Evolutionary conservation across 2,329 filamentous ascomycete species (phyloP), one percentile per base, ranked within the genome.

Genomic region (Sclerotinia spermophila): DNA sequence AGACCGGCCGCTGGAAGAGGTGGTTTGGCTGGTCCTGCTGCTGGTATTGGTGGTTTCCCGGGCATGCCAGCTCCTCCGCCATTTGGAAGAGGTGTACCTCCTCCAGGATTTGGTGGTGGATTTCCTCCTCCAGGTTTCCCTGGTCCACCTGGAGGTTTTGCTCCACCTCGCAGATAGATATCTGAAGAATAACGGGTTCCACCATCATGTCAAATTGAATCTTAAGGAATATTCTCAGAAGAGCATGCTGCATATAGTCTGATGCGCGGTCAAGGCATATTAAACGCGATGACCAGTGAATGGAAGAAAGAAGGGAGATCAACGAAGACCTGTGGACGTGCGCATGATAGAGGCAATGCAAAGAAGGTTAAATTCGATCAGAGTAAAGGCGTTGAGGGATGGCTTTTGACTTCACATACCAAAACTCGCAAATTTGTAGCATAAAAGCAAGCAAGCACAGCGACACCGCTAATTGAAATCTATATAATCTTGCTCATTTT

Each of bases 1-100:
- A 91, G 94, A 80, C 94, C 96, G 76, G 94, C 94, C 78, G 94
- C 94, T 78, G 96, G 96, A 77, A 89, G 96, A 81, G 96, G 96
- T 84, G 94, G 94, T 69, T 86, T 98, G 74, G 93, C 93, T 77
- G 87, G 95, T 44, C 95, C 95, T 79, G 93, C 93, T 81, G 90
- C 92, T 78, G 95, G 94, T 79, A 91, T 97, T 79, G 95, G 93
- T 77, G 95, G 93, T 27, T 83, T 84, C 71, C 84, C 82, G 74
- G 85, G 84, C 42, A 86, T 86, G 76, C 85, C 86, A 71, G 86
- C 79, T 53, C 83, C 82, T 58, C 75, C 86, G 84, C 86, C 85
- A 38, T 67, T 67, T 78, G 82, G 81, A 66, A 80, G 85, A 80
- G 88, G 84, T 79, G 72, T 72, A 75, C 74, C 73, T 59, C 76